phyloP scores from a whole-genome alignment of 495 filamentous ascomycete species.

The Talaromyces borbonicus region DNA sequence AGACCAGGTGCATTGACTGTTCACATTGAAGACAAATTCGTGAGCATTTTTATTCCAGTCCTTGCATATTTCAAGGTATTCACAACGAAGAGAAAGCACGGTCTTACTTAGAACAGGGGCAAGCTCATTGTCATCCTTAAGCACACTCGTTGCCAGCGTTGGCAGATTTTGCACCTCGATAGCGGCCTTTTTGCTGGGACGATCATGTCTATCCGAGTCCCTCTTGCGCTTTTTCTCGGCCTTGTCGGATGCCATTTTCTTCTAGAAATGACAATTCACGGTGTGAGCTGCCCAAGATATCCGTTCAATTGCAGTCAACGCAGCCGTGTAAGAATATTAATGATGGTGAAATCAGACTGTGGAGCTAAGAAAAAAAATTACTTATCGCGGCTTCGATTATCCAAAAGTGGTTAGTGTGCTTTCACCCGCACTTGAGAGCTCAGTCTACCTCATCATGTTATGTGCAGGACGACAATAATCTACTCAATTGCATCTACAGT shows the following conservation, averaged over 20 bases:
- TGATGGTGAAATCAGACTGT: background rate
- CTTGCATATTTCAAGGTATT: no score
- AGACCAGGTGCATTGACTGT: slow-evolving; percentile 63
- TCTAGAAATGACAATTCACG: background rate
- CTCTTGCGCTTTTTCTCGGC: slow-evolving; percentile 70
- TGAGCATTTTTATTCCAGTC: background rate
- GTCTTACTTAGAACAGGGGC: slow-evolving; percentile 57
- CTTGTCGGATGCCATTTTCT: slow-evolving; percentile 40
- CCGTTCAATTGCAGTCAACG: no score
- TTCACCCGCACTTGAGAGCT: background rate
- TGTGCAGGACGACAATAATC: background rate
- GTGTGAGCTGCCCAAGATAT: no score
- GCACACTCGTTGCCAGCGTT: slow-evolving; percentile 44
- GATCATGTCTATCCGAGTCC: slow-evolving; percentile 39
- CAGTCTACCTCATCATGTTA: background rate
- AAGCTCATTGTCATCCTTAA: slow-evolving; percentile 46
- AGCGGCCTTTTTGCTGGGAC: slow-evolving; percentile 55
- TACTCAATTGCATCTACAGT: no score
- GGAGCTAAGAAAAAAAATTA: background rate
- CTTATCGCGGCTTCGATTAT: background rate
- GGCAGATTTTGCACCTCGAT: slow-evolving; percentile 35
- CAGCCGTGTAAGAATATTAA: no score
- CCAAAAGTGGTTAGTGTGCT: background rate
- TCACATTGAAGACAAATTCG: background rate
- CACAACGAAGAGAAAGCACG: no score